These are phyloP conservation scores for Agaricus subrufescens DNA, from an alignment of 768 basidiomycete genomes.

Conservation along the genomic window DNA sequence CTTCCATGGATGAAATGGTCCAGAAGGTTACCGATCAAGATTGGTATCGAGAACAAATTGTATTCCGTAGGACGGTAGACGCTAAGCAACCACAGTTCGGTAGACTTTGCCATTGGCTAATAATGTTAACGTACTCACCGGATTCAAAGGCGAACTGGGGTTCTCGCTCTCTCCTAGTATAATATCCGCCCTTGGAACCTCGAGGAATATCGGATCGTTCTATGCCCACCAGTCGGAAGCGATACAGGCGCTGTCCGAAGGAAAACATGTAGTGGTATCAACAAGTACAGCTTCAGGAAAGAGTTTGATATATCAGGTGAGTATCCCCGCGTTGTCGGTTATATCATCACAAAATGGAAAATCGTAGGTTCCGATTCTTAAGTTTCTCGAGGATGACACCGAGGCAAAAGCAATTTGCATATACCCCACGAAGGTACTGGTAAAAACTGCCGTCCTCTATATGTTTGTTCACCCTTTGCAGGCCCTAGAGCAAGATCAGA, in stretches of 20 bases:
- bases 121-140: not conserved
- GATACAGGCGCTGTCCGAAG: conserved; percentile 53
- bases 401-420: conserved; percentile 73
- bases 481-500: conserved; percentile 91
- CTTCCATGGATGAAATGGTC: conserved; percentile 54
- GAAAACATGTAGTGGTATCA: conserved; percentile 78
- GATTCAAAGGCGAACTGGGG: conserved; percentile 39
- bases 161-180: conserved; percentile 57
- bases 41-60: conserved; percentile 73
- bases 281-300: conserved; percentile 90
- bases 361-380: conserved; percentile 64
- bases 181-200: conserved; percentile 44
- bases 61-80: conserved; percentile 46
- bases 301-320: conserved; percentile 81
- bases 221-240: conserved; percentile 73
- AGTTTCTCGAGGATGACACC: conserved; percentile 55
- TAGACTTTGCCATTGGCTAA: conserved; percentile 16
- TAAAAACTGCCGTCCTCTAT: not conserved
- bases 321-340: not conserved
- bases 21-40: conserved; percentile 49
- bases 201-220: conserved; percentile 57
- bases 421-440: conserved; percentile 78
- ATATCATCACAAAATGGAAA: not conserved
- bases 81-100: conserved; percentile 52
- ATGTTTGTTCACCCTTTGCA: conserved; percentile 19